Conservation (phyloP, 2,329 filamentous ascomycete species). For the Talaromyces sp. region DNA sequence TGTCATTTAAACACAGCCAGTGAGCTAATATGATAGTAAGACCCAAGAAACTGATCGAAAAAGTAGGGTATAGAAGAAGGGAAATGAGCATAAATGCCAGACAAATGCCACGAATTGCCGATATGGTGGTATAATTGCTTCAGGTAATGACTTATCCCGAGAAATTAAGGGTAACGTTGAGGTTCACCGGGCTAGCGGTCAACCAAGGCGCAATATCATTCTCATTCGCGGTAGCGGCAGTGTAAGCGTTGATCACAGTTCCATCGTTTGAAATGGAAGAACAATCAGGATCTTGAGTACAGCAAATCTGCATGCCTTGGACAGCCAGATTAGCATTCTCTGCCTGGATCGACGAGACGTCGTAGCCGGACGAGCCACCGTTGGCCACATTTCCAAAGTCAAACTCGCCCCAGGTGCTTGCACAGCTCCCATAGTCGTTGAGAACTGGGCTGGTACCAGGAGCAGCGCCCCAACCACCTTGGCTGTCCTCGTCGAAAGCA, state of each 20-base stretch:
- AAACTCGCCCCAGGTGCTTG: constrained; percentile 38
- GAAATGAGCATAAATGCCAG: neutral
- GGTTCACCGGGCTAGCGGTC: neutral
- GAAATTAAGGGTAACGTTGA: neutral
- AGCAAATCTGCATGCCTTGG: constrained; percentile 33
- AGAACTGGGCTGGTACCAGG: constrained; percentile 22
- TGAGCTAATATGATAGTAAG: neutral
- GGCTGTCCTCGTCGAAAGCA: constrained; percentile 31
- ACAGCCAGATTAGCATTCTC: constrained; percentile 21
- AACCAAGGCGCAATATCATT: constrained; percentile 22
- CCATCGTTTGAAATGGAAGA: constrained; percentile 23
- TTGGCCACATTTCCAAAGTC: constrained; percentile 29
- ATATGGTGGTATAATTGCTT: neutral
- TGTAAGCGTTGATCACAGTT: constrained; percentile 28
- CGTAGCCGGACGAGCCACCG: constrained; percentile 27
- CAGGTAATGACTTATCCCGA: neutral
- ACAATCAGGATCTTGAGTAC: constrained; percentile 18
- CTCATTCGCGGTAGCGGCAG: constrained; percentile 19
- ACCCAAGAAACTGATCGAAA: neutral
- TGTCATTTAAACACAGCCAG: neutral
- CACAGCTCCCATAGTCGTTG: constrained; percentile 25
- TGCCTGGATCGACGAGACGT: constrained; percentile 34
- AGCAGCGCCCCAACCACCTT: constrained; percentile 30
- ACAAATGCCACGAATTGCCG: neutral
- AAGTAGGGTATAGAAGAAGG: neutral